Evolutionary conservation across 2,329 filamentous ascomycete genomes (phyloP).

Genomic region (Paecilomyces niveus): DNA sequence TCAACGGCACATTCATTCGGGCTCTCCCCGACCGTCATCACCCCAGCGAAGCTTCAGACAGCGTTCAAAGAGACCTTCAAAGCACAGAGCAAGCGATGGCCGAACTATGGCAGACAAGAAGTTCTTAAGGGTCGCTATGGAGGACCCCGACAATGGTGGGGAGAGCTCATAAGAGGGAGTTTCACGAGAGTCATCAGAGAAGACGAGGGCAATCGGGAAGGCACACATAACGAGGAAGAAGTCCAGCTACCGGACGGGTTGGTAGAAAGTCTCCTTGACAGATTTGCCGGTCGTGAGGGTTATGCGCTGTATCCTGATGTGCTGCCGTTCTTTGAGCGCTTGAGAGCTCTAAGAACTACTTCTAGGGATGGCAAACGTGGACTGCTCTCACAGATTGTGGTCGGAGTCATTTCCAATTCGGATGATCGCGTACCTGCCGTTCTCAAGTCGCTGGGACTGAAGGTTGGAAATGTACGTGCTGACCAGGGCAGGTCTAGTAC

Average conservation of each 20-base stretch:
- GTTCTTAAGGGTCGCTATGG: slow-evolving; percentile 27
- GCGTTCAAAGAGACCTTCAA: slow-evolving; percentile 33
- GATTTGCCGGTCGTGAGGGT: slow-evolving; percentile 32
- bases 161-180: slow-evolving; percentile 31
- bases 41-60: slow-evolving; percentile 18
- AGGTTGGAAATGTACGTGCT: slow-evolving; percentile 26
- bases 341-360: slow-evolving; percentile 17
- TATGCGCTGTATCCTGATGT: slow-evolving; percentile 37
- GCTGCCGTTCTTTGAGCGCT: slow-evolving; percentile 24
- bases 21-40: slow-evolving; percentile 19
- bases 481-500: slow-evolving; percentile 22
- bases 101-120: slow-evolving; percentile 38
- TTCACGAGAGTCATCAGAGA: slow-evolving; percentile 22
- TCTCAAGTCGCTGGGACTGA: slow-evolving; percentile 31
- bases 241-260: slow-evolving; percentile 25
- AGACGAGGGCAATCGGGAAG: slow-evolving; percentile 1
- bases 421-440: slow-evolving; percentile 37
- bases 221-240: neutral
- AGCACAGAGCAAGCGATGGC: slow-evolving; percentile 21
- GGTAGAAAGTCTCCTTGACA: slow-evolving; percentile 26
- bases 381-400: slow-evolving; percentile 20
- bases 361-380: slow-evolving; percentile 15
- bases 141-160: slow-evolving; percentile 39
- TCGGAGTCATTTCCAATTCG: slow-evolving; percentile 41
- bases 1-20: slow-evolving; percentile 30